A percentile compares a stretch with the other conserved stretches of the same genome.
phyloP scores from a whole-genome alignment of 495 filamentous ascomycete species.

The Daldinia grandis region DNA sequence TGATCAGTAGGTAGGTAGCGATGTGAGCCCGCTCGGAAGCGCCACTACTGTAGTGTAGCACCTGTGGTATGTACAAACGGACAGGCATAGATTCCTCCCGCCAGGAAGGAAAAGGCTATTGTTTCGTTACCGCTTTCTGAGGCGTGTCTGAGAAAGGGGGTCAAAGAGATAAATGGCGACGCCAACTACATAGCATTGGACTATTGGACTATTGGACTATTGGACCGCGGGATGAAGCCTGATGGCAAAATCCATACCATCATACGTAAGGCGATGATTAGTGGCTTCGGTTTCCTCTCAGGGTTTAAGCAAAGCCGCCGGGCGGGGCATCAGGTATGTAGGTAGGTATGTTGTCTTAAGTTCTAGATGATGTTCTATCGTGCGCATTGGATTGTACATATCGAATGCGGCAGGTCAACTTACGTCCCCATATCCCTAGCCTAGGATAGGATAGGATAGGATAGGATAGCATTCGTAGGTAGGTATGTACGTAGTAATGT shows the following conservation, averaged over 20 bases:
- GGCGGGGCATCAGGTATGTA: conserved; percentile 17
- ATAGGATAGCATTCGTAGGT: neutral
- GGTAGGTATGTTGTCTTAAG: conserved; percentile 10
- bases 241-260: conserved; percentile 8
- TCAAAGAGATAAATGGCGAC: conserved; percentile 20
- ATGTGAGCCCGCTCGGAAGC: conserved; percentile 17
- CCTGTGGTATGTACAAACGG: conserved; percentile 13
- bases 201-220: conserved; percentile 20
- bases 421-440: conserved; percentile 18
- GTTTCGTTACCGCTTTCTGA: conserved; percentile 33
- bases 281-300: conserved; percentile 31
- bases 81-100: conserved; percentile 33
- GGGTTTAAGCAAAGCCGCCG: conserved; percentile 26
- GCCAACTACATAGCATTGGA: conserved; percentile 30
- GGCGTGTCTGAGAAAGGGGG: conserved; percentile 26
- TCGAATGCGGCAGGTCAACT: conserved; percentile 40
- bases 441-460: no score
- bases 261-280: conserved; percentile 16
- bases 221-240: conserved; percentile 23
- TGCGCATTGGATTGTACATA: conserved; percentile 21
- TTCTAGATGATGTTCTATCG: conserved; percentile 19
- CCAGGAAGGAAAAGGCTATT: conserved; percentile 19
- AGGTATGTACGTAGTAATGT: neutral
- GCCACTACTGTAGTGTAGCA: conserved; percentile 29
- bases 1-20: conserved; percentile 39